These are phyloP conservation scores for Porpolomopsis calyptriformis DNA, from an alignment of 768 basidiomycete species.

Conservation along the genomic window DNA sequence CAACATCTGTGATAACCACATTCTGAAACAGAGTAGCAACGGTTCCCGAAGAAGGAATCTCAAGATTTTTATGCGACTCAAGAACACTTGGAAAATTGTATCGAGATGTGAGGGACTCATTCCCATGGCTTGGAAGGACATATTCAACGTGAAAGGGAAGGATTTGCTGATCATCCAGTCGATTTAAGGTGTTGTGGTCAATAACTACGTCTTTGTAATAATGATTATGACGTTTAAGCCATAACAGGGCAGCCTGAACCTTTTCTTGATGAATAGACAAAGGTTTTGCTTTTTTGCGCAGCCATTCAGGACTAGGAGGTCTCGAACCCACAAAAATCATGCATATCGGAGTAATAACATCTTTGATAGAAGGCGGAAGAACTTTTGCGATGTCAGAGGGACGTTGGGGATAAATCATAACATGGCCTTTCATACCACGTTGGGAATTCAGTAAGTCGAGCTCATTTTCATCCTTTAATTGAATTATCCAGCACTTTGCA, in stretches of 20 bases:
- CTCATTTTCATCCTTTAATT: constrained; percentile 19
- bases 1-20: constrained; percentile 25
- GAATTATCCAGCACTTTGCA: constrained; percentile 27
- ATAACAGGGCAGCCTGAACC: constrained; percentile 23
- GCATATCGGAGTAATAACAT: constrained; percentile 26
- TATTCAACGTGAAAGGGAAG: constrained; percentile 22
- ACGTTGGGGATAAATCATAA: constrained; percentile 32
- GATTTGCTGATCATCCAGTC: constrained; percentile 11
- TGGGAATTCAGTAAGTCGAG: constrained; percentile 14
- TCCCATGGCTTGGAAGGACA: constrained; percentile 10
- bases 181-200: constrained; percentile 13
- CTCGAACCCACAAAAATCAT: constrained; percentile 29
- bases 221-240: constrained; percentile 27
- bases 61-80: constrained; percentile 9
- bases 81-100: constrained; percentile 12
- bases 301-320: constrained; percentile 19
- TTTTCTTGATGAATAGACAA: constrained; percentile 22
- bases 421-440: constrained; percentile 27
- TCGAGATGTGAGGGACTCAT: not conserved
- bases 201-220: constrained; percentile 24
- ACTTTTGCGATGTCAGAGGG: constrained; percentile 18
- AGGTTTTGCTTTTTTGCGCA: constrained; percentile 25
- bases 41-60: not conserved
- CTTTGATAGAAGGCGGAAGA: constrained; percentile 27
- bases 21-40: constrained; percentile 11